Conservation (phyloP, 2,329 filamentous ascomycete genomes). For the Sordariomycetes sp. region DNA sequence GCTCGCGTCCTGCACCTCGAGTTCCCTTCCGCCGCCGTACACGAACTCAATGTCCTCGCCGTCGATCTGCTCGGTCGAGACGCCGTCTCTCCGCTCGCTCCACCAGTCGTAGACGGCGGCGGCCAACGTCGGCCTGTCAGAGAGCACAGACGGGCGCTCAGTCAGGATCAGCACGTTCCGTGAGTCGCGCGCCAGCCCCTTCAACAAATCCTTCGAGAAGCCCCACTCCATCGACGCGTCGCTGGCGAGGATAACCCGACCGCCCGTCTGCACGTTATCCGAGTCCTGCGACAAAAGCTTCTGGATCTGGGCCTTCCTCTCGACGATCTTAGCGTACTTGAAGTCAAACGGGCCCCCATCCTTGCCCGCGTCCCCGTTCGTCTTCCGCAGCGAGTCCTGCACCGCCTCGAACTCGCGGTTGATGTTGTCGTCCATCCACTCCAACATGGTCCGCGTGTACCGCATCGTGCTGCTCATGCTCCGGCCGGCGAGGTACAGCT, state of each 20-base stretch:
- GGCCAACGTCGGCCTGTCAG: conserved; percentile 45
- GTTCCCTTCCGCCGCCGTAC: conserved; percentile 46
- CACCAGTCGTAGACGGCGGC: conserved; percentile 71
- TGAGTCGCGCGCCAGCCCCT: conserved; percentile 58
- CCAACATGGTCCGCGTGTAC: conserved; percentile 87
- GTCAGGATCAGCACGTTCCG: conserved; percentile 82
- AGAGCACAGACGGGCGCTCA: conserved; percentile 45
- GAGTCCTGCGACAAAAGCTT: conserved; percentile 41
- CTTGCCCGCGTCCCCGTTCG: conserved; percentile 30
- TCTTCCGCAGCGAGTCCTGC: conserved; percentile 34
- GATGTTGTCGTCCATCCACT: conserved; percentile 98
- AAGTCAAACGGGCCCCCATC: conserved; percentile 76
- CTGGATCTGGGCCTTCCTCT: conserved; percentile 68
- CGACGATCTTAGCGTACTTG: conserved; percentile 68
- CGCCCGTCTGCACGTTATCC: conserved; percentile 27
- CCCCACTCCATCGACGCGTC: conserved; percentile 90
- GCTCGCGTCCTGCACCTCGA: conserved; percentile 47
- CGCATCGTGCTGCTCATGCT: conserved; percentile 82
- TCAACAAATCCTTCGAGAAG: conserved; percentile 72
- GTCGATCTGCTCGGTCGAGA: conserved; percentile 40
- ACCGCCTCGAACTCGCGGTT: conserved; percentile 80
- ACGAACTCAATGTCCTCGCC: conserved; percentile 52
- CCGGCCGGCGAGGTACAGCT: conserved; percentile 72
- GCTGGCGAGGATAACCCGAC: conserved; percentile 78
- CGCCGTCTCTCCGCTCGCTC: conserved; percentile 52